Evolutionary conservation across 129 eudicot genomes (phyloP).

Genomic region (Apium graveolens): DNA sequence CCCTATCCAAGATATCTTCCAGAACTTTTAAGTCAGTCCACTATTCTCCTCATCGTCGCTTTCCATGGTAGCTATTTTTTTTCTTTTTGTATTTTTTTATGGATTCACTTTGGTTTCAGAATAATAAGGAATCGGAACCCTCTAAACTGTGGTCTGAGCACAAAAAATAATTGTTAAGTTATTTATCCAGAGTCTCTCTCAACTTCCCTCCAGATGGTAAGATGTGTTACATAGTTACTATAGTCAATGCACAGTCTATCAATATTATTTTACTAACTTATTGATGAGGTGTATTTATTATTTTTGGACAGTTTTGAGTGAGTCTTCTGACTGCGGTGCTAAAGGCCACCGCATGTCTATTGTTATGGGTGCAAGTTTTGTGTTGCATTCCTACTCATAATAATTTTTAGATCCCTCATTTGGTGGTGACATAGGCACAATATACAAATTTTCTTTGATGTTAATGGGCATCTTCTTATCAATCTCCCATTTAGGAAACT

Average conservation of each 20-base stretch:
- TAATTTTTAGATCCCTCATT: constrained; percentile 38
- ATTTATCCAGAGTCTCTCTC: constrained; percentile 84
- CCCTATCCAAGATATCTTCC: constrained; percentile 73
- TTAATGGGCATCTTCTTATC: constrained; percentile 49
- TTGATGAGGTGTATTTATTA: background rate
- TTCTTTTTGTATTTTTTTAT: no score
- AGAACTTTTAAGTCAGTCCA: constrained; percentile 80
- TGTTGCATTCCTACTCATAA: constrained; percentile 37
- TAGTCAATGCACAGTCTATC: background rate
- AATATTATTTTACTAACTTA: background rate
- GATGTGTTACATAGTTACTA: constrained; percentile 25
- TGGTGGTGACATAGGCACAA: constrained; percentile 87
- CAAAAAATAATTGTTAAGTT: constrained; percentile 56
- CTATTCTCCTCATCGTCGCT: background rate
- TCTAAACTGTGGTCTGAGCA: constrained; percentile 60
- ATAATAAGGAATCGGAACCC: constrained; percentile 85
- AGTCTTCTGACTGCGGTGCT: constrained; percentile 32
- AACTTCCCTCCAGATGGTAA: constrained; percentile 69
- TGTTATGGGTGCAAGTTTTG: constrained; percentile 74
- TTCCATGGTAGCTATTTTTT: background rate
- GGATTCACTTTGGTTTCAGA: constrained; percentile 29
- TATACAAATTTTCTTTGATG: constrained; percentile 90
- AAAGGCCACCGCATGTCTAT: constrained; percentile 59
- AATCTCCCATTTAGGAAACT: background rate
- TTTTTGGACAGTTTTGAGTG: constrained; percentile 39